Conservation (phyloP, 2,329 filamentous ascomycete genomes). For the Colletotrichum simmondsii region DNA sequence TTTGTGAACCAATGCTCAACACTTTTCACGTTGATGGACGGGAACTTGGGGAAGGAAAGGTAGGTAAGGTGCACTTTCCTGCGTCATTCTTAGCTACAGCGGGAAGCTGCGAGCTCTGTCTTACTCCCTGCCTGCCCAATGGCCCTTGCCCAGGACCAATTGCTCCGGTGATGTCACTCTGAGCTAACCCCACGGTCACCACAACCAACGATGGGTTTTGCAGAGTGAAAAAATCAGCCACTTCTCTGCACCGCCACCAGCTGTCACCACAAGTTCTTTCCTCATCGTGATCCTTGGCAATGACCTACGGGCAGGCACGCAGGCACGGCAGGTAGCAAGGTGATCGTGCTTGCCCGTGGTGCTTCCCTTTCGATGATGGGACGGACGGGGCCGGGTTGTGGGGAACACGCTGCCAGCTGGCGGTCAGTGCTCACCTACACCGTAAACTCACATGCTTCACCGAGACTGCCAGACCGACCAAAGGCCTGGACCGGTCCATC, state of each 20-base stretch:
- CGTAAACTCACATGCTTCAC: constrained; percentile 15
- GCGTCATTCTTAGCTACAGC: background rate
- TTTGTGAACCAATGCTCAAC: background rate
- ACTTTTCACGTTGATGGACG: background rate
- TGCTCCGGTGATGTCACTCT: constrained; percentile 38
- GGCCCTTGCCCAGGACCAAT: constrained; percentile 29
- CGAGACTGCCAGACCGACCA: background rate
- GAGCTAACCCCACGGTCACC: constrained; percentile 11
- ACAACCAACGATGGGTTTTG: background rate
- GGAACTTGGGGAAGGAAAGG: background rate
- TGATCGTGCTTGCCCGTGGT: background rate
- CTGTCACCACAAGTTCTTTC: background rate
- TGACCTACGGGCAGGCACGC: too few species aligned
- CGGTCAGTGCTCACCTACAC: constrained; percentile 4
- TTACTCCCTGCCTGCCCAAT: background rate
- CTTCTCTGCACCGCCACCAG: constrained; percentile 26
- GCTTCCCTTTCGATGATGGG: background rate
- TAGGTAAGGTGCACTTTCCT: background rate
- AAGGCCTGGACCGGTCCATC: constrained; percentile 24
- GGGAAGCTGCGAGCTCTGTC: constrained; percentile 5
- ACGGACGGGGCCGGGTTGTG: constrained; percentile 16
- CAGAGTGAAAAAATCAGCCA: background rate
- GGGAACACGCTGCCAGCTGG: constrained; percentile 14
- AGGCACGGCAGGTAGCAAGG: background rate
- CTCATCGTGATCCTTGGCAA: constrained; percentile 11